Evolutionary conservation across 495 filamentous ascomycete genomes (phyloP), one percentile per base, ranked within the genome.

Genomic region (Xylaria venustula): DNA sequence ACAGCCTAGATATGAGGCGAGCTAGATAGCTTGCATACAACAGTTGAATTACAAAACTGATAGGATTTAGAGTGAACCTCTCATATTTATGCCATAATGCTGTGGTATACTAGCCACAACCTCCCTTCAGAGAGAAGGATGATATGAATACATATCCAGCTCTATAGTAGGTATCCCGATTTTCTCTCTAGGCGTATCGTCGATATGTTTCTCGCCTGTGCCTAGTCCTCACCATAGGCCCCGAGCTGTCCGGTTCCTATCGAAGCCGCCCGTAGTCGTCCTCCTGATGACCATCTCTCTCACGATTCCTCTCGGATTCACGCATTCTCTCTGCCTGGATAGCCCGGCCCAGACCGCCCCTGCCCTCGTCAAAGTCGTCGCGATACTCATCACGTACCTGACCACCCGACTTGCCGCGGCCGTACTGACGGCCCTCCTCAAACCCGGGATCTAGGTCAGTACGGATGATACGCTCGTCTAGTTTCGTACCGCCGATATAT

Each of bases 391-490:
- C 94, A 45, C 94, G 88, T 32, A 98, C 94, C 75, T 98, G 94
- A 25, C 94, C 94, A 57, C 94, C 94, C 55, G 91, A 96, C 73
- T 96, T 97, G 64, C 94, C 79, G 40, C 79, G 74, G 34, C 93
- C 93, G 71, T 97, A 98, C 76, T 98, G 94, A 51, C 94, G 85
- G 3, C 94, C 95, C 75, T 98, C 94, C 53, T 90, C 86, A 65
- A 98, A 98, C 9, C 95, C 94, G 46, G 94, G 92, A 70, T 98
- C 94, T 23, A 98, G 74, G 79, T 98, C 94, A n/a, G 94, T 95
- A 40, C 94, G 83, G 65, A 98, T 97, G 64, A 98, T 90, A 61
- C 94, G 86, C 77, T 98, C 94, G 74, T 98, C 94, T 32, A 98
- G 81, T 79, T 98, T 98, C n/a, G 94, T 98, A 36, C 94, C 94